Base-by-base conservation (phyloP, 164 flowering plant genomes). In the Kingdonia uniflora region DNA sequence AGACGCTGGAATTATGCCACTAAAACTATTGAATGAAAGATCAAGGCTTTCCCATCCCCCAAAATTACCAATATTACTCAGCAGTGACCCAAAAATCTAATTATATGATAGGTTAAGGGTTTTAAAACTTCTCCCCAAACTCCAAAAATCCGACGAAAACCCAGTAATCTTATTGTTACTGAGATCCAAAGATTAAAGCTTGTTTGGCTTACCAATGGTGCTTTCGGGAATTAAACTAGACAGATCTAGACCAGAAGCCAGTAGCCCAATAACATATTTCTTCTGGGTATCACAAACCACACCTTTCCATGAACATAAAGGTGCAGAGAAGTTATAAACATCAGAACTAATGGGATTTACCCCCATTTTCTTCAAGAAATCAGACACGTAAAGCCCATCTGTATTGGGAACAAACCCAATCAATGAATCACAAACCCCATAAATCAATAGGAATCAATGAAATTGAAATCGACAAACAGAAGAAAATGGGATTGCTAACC, bases 61-160 rank as follows among this genome's bases (percentile, higher is more conserved):
- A 57, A 89, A 81, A 47, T 89, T 85, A 58, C 82, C 97, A 15
- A 89, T 75, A 67, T 82, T 76, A 68, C 60, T 83, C 1, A 85
- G 65, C 21, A 89, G 69, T 14, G 61, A 21, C 55, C 85, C 95
- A 52, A 73, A 71, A 55, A 89, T 72, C 55, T 53, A 72, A 52
- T 89, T 89, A 11, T 1, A 42, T 23, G 97, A 89, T 35, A 89
- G 78, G 60, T 85, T 80, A 6, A 89, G 82, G 22, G 17, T 45
- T 51, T 63, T 73, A 55, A 89, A 80, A 44, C 39, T 52, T 42
- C 71, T 66, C 14, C 84, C 79, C 49, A 84, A 71, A 52, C 84
- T 80, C 92, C 89, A 85, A 14, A 89, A 75, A 80, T 89, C 97
- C 44, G 89, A 77, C 42, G 95, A 76, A 56, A 85, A 72, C 55